phyloP scores from a whole-genome alignment of 2,329 filamentous ascomycete genomes.

The Botryotinia calthae region DNA sequence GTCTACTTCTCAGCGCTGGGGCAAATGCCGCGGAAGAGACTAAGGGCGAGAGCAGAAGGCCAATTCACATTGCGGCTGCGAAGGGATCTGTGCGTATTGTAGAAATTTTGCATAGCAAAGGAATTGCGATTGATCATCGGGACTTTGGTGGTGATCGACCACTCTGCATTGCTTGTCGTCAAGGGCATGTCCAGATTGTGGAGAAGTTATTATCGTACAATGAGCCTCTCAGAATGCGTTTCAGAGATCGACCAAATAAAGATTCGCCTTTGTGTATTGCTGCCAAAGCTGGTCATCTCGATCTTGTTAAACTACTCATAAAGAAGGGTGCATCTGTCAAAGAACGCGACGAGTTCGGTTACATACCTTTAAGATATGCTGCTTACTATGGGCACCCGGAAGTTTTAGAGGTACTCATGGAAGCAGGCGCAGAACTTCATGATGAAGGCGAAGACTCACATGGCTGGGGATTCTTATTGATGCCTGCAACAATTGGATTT shows the following conservation, averaged over 20 bases:
- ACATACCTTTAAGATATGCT: slow-evolving; percentile 22
- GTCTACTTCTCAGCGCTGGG: slow-evolving; percentile 18
- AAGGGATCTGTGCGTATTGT: slow-evolving; percentile 11
- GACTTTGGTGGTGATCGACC: slow-evolving; percentile 13
- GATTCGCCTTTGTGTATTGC: slow-evolving; percentile 21
- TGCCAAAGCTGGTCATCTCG: slow-evolving; percentile 18
- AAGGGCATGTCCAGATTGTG: slow-evolving; percentile 22
- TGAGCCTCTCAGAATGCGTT: slow-evolving; percentile 12
- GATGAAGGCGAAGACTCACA: slow-evolving; percentile 19
- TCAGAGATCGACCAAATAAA: slow-evolving; percentile 11
- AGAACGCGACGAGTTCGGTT: slow-evolving; percentile 18
- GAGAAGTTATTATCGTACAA: slow-evolving; percentile 16
- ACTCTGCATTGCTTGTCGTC: slow-evolving; percentile 17
- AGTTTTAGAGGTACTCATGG: slow-evolving; percentile 17
- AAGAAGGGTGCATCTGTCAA: slow-evolving; percentile 19
- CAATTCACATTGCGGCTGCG: slow-evolving; percentile 22
- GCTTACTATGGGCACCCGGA: slow-evolving; percentile 21
- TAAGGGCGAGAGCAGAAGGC: slow-evolving; percentile 7
- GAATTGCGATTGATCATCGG: not conserved
- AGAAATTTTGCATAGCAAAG: slow-evolving; percentile 4
- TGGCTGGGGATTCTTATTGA: slow-evolving; percentile 7
- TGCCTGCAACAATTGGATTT: slow-evolving; percentile 18
- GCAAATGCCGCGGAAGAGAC: slow-evolving; percentile 17
- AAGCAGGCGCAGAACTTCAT: slow-evolving; percentile 20
- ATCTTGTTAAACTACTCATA: slow-evolving; percentile 21